These are phyloP conservation scores for Chlorella sp. DNA, from an alignment of 139 green algal species.

Conservation along the genomic window DNA sequence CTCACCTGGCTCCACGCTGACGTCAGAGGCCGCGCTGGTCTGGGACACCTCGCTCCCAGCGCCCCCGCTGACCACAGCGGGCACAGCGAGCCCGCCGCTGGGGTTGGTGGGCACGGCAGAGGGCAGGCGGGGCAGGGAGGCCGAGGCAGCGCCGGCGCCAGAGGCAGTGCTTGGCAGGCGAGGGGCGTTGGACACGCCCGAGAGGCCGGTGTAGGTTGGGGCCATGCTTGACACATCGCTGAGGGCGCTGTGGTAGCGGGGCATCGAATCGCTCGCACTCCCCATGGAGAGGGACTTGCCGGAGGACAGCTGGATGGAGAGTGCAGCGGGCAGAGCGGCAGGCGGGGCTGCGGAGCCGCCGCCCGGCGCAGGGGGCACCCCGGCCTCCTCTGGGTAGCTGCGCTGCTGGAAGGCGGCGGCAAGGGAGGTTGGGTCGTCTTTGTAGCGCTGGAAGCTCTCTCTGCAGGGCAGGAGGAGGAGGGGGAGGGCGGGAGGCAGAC, in stretches of 20 bases:
- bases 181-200: background rate
- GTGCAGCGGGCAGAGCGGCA: background rate
- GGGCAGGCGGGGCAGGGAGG: too few species aligned
- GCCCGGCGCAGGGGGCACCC: background rate
- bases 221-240: constrained; percentile 15
- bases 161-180: background rate
- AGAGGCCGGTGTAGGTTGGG: background rate
- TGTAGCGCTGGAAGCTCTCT: constrained; percentile 33
- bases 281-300: background rate
- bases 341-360: background rate
- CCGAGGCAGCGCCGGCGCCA: background rate
- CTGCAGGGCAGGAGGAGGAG: background rate
- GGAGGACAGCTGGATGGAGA: constrained; percentile 34
- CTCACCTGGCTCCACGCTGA: too few species aligned
- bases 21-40: too few species aligned
- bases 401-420: too few species aligned
- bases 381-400: too few species aligned
- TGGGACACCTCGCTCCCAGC: too few species aligned
- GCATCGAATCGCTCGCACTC: background rate
- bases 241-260: background rate
- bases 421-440: background rate
- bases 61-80: too few species aligned
- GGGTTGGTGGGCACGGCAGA: too few species aligned
- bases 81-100: too few species aligned
- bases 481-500: background rate